phyloP scores from a whole-genome alignment of 148 eudicot species.

The Camellia japonica region DNA sequence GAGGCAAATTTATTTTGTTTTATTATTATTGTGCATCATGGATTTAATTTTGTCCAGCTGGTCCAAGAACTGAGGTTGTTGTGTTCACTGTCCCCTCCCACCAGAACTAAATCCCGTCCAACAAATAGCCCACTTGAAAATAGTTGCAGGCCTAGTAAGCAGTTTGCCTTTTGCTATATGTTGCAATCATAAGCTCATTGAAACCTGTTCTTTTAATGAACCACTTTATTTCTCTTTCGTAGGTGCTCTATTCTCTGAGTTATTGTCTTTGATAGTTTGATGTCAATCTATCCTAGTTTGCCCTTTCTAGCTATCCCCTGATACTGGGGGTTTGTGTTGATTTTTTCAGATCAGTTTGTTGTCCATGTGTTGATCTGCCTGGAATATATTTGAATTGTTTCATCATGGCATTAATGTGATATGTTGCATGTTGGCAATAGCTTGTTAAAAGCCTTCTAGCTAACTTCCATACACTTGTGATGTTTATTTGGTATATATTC shows the following conservation, averaged over 20 bases:
- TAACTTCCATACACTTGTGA: not conserved
- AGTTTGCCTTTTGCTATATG: not conserved
- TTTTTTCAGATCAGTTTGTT: not conserved
- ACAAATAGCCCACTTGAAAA: not conserved
- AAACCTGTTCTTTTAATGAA: not conserved
- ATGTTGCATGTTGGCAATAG: not conserved
- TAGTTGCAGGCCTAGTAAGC: not conserved
- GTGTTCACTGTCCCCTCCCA: not conserved
- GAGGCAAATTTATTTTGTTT: not conserved
- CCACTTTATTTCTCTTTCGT: not conserved
- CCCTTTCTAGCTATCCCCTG: not conserved
- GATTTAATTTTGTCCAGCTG: not conserved
- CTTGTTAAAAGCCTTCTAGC: not conserved
- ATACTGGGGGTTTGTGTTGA: not conserved
- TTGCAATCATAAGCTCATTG: conserved; percentile 1
- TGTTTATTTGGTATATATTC: conserved; percentile 15
- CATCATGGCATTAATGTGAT: not conserved
- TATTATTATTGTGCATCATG: not conserved
- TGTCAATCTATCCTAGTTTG: not conserved
- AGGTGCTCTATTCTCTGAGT: not conserved
- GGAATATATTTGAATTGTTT: not conserved
- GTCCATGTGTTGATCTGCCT: not conserved
- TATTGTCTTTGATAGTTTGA: not conserved
- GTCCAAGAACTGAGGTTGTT: not conserved
- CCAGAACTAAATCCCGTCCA: not conserved